Evolutionary conservation across 139 green algal genomes (phyloP).

Genomic region (Mesotaenium endlicherianum): DNA sequence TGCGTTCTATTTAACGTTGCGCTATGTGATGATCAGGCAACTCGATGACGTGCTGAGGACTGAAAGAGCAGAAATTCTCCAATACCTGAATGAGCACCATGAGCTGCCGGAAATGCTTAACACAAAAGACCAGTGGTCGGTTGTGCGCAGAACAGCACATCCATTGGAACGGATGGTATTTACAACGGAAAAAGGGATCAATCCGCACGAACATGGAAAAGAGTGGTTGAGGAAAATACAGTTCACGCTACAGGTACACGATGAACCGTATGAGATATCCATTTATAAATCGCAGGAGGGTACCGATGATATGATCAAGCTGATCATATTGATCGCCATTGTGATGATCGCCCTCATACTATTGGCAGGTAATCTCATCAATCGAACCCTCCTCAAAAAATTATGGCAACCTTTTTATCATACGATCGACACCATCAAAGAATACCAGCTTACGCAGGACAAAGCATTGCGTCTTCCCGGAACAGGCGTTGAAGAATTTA

Average conservation of each 20-base stretch:
- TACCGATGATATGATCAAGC: neutral
- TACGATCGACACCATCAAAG: neutral
- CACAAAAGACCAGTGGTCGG: too few relatives aligned
- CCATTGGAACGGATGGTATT: too few relatives aligned
- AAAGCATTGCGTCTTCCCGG: neutral
- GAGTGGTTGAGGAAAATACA: neutral
- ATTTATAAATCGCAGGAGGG: neutral
- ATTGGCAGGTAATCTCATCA: neutral
- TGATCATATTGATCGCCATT: neutral
- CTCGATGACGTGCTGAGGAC: too few relatives aligned
- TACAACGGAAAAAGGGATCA: too few relatives aligned
- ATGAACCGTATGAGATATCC: neutral
- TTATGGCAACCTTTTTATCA: neutral
- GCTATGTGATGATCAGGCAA: neutral
- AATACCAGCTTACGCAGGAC: too few relatives aligned
- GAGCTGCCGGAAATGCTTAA: too few relatives aligned
- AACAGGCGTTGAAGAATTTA: neutral
- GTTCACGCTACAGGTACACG: neutral
- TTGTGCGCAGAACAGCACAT: too few relatives aligned
- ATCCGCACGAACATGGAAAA: too few relatives aligned
- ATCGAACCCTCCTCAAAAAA: neutral
- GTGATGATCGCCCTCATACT: neutral
- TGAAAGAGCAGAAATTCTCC: too few relatives aligned
- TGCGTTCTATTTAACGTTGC: neutral
- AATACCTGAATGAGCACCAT: too few relatives aligned